Evolutionary conservation across 305 asterid species (phyloP).

Genomic region (Fraxinus baroniana): DNA sequence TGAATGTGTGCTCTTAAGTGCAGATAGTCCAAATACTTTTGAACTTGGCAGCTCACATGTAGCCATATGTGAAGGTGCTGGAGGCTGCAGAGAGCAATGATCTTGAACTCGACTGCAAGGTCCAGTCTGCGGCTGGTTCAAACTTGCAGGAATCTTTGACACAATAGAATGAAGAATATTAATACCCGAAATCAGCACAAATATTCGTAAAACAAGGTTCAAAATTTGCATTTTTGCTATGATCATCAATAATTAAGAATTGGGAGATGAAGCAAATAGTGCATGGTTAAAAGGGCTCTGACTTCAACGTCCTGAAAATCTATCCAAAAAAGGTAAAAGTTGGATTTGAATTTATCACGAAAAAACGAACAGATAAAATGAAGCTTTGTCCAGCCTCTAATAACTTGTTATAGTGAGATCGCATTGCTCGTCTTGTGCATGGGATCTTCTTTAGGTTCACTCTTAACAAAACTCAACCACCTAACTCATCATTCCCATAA

Average conservation of each 20-base stretch:
- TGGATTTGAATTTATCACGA: not conserved
- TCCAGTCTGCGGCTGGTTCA: conserved; percentile 37
- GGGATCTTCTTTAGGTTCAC: not conserved
- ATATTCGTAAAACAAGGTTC: conserved; percentile 16
- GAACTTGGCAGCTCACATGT: conserved; percentile 29
- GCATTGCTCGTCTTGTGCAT: not conserved
- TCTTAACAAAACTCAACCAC: not conserved
- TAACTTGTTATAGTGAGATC: not conserved
- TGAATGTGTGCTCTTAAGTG: conserved; percentile 37
- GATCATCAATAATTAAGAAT: not conserved
- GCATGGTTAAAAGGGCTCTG: not conserved
- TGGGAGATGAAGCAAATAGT: conserved; percentile 1
- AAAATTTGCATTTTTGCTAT: conserved; percentile 20
- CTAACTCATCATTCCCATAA: not conserved
- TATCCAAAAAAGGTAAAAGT: not conserved
- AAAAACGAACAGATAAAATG: not conserved
- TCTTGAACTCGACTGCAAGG: conserved; percentile 46
- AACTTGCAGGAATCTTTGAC: conserved; percentile 53
- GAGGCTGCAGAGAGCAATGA: conserved; percentile 44
- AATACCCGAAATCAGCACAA: conserved; percentile 4
- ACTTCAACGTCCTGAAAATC: conserved; percentile 7
- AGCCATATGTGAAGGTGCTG: conserved; percentile 41
- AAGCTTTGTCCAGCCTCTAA: not conserved
- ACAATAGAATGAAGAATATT: conserved; percentile 23
- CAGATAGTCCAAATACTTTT: conserved; percentile 26